Base-by-base conservation (phyloP, 257 asterid genomes). In the Salvia hispanica region DNA sequence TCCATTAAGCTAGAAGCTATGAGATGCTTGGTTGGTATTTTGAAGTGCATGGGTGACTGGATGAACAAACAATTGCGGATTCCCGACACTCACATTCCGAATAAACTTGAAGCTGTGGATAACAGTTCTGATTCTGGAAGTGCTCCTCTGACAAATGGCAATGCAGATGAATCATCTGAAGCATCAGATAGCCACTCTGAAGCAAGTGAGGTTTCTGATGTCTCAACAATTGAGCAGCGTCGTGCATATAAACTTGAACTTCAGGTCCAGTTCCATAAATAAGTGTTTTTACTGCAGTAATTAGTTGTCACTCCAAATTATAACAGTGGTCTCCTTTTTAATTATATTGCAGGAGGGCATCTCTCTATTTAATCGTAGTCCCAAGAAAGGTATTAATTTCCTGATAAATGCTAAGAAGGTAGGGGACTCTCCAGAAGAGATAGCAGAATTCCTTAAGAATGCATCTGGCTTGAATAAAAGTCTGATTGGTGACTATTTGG, bases 161-260 rank as follows among this genome's bases (percentile, higher is more conserved):
- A 73, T 73, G 87, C 58, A 68, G 97, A 94, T 11, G 97, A 94
- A 64, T 73, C 89, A 12, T 60, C 69, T 71, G 99, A 91, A 88
- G 79, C 81, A 72, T 82, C 96, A 69, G 99, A 88, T 79, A 76
- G 88, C 77, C 96, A 82, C 52, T 88, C 97, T 84, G 99, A 94
- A 78, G 82, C 96, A 36, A 82, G 83, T 73, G 99, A 94, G 64
- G 83, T 88, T 81, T 91, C 96, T 68, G 99, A 94, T 76, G 91
- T 79, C 79, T 76, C 95, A 45, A 84, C 83, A 40, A 87, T 94
- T 64, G 96, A 91, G 87, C 99, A 91, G 84, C 97, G 96, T 7
- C 97, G 99, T 73, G 97, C 99, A 63, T 91, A 88, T 81, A 94
- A 94, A 73, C 96, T 91, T 81, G 99, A 94, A 72, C 95, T 94